Percentiles rank a stretch among this genome's conserved stretches.
Evolutionary conservation across 371 early-diverging fungal genomes (phyloP).

Genomic region (Lichtheimia hyalospora): DNA sequence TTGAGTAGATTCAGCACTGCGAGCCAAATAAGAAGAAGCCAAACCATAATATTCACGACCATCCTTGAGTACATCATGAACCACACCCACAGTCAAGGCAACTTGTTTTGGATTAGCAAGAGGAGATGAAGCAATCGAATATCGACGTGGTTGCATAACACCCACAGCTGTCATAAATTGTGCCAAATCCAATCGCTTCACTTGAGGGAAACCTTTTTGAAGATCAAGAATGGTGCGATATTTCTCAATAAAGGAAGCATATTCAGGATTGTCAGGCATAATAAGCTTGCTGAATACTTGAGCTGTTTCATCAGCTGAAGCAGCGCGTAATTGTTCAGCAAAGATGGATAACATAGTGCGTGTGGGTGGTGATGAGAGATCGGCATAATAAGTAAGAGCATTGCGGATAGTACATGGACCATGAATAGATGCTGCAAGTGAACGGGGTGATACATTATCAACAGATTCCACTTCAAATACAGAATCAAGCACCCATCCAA

Average conservation of each 20-base stretch:
- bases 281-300: conserved; percentile 27
- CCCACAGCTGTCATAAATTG: conserved; percentile 48
- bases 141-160: conserved; percentile 56
- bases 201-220: conserved; percentile 42
- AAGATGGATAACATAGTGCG: conserved; percentile 43
- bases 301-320: conserved; percentile 36
- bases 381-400: conserved; percentile 50
- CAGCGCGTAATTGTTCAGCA: conserved; percentile 34
- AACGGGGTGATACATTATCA: conserved; percentile 41
- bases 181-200: conserved; percentile 39
- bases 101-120: conserved; percentile 22
- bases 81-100: conserved; percentile 40
- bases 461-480: conserved; percentile 46
- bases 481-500: conserved; percentile 54
- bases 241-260: conserved; percentile 41
- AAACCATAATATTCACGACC: conserved; percentile 40
- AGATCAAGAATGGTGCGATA: conserved; percentile 53
- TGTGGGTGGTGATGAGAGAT: conserved; percentile 45
- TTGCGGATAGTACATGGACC: conserved; percentile 52
- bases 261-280: conserved; percentile 41
- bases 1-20: not conserved
- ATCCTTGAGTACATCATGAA: conserved; percentile 38
- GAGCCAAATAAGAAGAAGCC: conserved; percentile 36
- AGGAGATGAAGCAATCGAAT: conserved; percentile 58
- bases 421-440: conserved; percentile 44